Conservation (phyloP, 805 yeast genomes). For the Saturnispora quitensis region DNA sequence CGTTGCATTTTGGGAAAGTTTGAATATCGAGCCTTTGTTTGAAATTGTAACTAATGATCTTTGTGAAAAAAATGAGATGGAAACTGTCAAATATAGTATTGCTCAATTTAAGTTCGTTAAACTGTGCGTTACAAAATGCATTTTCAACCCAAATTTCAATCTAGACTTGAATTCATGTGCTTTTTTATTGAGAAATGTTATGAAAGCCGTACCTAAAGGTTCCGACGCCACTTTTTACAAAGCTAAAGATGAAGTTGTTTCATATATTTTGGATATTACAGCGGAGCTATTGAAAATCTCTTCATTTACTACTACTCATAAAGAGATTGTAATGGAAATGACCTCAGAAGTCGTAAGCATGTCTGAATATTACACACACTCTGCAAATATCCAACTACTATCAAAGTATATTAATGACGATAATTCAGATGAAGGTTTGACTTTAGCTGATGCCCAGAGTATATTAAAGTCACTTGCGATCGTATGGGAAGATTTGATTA, state of each 20-base stretch:
- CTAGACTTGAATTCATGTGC: conserved; percentile 17
- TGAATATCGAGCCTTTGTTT: conserved; percentile 18
- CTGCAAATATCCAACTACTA: conserved; percentile 13
- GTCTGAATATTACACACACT: conserved; percentile 16
- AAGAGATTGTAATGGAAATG: conserved; percentile 8
- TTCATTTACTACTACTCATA: conserved; percentile 1
- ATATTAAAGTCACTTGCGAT: conserved; percentile 30
- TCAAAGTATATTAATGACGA: conserved; percentile 9
- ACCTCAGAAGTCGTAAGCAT: conserved; percentile 11
- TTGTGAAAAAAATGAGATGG: conserved; percentile 12
- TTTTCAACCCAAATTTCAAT: conserved; percentile 19
- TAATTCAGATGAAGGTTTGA: conserved; percentile 5
- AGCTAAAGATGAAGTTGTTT: conserved; percentile 32
- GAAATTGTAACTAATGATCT: conserved; percentile 12
- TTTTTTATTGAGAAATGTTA: conserved; percentile 14
- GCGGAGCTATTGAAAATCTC: conserved; percentile 13
- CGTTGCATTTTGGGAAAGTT: conserved; percentile 21
- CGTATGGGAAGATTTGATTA: conserved; percentile 52
- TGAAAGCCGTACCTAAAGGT: conserved; percentile 16
- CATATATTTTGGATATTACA: conserved; percentile 19
- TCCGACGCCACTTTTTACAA: conserved; percentile 33
- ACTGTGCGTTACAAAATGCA: conserved; percentile 17
- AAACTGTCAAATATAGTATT: conserved; percentile 16
- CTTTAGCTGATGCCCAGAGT: conserved; percentile 10
- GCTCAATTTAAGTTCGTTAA: conserved; percentile 21